Evolutionary conservation across 305 asterid genomes (phyloP).

Genomic region (Fraxinus albicans): DNA sequence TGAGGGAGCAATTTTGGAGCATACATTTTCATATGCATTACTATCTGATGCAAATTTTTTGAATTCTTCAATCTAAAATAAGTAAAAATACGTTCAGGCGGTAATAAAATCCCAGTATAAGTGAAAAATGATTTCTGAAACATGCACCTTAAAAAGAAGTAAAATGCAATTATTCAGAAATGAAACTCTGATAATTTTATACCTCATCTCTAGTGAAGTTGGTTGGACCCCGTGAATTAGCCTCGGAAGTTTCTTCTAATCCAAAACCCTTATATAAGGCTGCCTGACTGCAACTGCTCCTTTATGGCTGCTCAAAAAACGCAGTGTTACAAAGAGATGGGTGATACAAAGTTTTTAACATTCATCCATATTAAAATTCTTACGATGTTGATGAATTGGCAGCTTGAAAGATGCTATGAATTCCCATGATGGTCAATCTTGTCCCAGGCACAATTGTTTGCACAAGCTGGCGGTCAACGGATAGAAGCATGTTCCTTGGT

Average conservation of each 20-base stretch:
- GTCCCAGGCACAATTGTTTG: conserved; percentile 99
- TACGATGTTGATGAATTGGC: conserved; percentile 81
- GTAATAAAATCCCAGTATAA: background rate
- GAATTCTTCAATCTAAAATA: conserved; percentile 63
- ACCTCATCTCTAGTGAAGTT: conserved; percentile 88
- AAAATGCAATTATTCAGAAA: background rate
- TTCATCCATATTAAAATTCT: conserved; percentile 27
- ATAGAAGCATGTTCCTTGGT: conserved; percentile 92
- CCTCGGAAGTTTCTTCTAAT: conserved; percentile 72
- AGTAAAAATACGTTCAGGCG: background rate
- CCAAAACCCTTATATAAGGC: conserved; percentile 91
- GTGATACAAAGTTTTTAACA: background rate
- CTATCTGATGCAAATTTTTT: conserved; percentile 80
- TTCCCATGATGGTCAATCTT: conserved; percentile 91
- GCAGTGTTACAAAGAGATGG: conserved; percentile 17
- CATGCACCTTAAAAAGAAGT: background rate
- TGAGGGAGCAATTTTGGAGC: conserved; percentile 81
- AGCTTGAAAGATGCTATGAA: conserved; percentile 90
- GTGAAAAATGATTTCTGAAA: background rate
- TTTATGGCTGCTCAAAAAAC: conserved; percentile 61
- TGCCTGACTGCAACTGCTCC: conserved; percentile 98
- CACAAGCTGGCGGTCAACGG: conserved; percentile 93
- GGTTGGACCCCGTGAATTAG: conserved; percentile 76
- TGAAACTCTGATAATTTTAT: background rate
- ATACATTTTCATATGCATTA: conserved; percentile 61